phyloP scores from a whole-genome alignment of 78 protist genomes.

The Cavenderia fasciculata region DNA sequence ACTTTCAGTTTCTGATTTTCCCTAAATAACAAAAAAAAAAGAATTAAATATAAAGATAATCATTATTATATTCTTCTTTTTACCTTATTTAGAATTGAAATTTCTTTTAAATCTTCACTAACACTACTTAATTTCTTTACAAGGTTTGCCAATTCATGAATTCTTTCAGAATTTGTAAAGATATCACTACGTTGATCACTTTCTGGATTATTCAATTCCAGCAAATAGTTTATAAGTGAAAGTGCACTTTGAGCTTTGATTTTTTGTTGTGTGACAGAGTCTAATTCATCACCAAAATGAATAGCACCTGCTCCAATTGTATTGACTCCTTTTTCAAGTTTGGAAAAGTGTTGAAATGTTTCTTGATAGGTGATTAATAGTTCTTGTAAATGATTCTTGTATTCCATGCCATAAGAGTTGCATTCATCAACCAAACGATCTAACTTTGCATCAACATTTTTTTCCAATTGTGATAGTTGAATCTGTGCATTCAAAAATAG shows the following conservation, averaged over 20 bases:
- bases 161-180: slow-evolving; percentile 56
- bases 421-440: slow-evolving; percentile 53
- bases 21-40: neutral
- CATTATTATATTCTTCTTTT: neutral
- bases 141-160: slow-evolving; percentile 56
- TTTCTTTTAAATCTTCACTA: slow-evolving; percentile 65
- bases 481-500: slow-evolving; percentile 52
- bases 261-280: slow-evolving; percentile 58
- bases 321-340: slow-evolving; percentile 55
- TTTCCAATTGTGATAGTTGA: slow-evolving; percentile 46
- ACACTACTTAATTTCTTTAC: slow-evolving; percentile 58
- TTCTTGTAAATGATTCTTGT: slow-evolving; percentile 34
- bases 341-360: slow-evolving; percentile 53
- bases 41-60: neutral
- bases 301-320: slow-evolving; percentile 70
- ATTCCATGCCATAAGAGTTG: slow-evolving; percentile 16
- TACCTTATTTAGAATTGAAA: slow-evolving; percentile 10
- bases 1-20: slow-evolving; percentile 48
- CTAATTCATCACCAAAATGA: slow-evolving; percentile 74
- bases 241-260: slow-evolving; percentile 66
- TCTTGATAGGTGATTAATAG: slow-evolving; percentile 31
- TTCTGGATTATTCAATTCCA: slow-evolving; percentile 14
- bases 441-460: slow-evolving; percentile 23
- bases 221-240: slow-evolving; percentile 45
- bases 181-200: slow-evolving; percentile 42